phyloP scores from a whole-genome alignment of 2,329 filamentous ascomycete species.

The Rutstroemia sp. region DNA sequence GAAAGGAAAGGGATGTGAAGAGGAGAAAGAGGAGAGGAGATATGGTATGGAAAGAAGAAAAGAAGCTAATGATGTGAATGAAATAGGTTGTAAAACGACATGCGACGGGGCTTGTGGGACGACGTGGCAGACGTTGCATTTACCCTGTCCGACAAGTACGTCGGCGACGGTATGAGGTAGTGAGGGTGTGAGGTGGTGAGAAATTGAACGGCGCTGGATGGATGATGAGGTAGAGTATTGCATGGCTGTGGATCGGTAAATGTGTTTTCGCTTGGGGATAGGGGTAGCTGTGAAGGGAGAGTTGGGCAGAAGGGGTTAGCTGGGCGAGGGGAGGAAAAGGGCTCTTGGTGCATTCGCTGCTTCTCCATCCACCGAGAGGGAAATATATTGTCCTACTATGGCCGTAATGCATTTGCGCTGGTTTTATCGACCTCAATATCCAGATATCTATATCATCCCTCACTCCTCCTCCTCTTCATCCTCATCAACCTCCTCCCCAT shows the following conservation, averaged over 20 bases:
- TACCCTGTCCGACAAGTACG: slow-evolving; percentile 13
- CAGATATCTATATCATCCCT: not conserved
- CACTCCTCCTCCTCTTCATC: slow-evolving; percentile 34
- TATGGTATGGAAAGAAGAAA: not conserved
- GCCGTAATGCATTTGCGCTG: not conserved
- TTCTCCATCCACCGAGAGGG: no score
- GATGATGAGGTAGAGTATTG: no score
- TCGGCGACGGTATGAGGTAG: not conserved
- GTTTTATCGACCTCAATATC: not conserved
- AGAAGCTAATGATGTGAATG: not conserved
- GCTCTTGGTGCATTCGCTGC: no score
- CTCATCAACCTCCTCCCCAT: slow-evolving; percentile 42
- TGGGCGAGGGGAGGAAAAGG: no score
- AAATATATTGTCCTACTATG: not conserved
- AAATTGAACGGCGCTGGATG: not conserved
- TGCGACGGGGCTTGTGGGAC: slow-evolving; percentile 16
- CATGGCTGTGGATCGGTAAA: no score
- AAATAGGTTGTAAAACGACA: slow-evolving; percentile 9
- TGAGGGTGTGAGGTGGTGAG: not conserved
- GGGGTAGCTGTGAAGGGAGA: no score
- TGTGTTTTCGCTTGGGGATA: no score
- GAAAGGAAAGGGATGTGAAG: no score
- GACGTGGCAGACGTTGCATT: slow-evolving; percentile 9
- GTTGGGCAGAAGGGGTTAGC: no score
- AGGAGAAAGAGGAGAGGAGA: not conserved